Evolutionary conservation across 2,329 filamentous ascomycete species (phyloP).

Genomic region (Diaporthe sp.): DNA sequence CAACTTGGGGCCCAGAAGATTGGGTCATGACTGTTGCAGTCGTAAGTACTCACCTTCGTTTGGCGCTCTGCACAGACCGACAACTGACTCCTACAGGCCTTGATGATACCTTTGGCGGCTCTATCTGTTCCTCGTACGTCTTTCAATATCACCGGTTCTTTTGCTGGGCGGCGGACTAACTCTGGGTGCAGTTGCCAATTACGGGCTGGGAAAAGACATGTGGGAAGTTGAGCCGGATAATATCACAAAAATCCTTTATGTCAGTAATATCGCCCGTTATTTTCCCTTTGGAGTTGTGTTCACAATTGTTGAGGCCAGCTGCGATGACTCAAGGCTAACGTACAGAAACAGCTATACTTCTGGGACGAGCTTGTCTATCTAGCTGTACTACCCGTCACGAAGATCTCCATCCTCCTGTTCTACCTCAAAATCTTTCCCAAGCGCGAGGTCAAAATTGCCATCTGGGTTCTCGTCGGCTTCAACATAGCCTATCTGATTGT

Average conservation of each 20-base stretch:
- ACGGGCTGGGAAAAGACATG: conserved; percentile 59
- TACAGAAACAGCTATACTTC: conserved; percentile 46
- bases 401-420: conserved; percentile 54
- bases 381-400: conserved; percentile 48
- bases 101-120: conserved; percentile 45
- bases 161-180: neutral
- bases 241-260: conserved; percentile 57
- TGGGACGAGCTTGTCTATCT: conserved; percentile 50
- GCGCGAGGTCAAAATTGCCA: conserved; percentile 44
- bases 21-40: conserved; percentile 48
- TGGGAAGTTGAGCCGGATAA: conserved; percentile 59
- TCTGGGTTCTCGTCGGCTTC: conserved; percentile 48
- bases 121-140: conserved; percentile 48
- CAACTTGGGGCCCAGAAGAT: conserved; percentile 50
- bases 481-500: conserved; percentile 47
- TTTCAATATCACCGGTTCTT: neutral
- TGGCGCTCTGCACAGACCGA: neutral
- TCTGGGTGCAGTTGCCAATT: conserved; percentile 49
- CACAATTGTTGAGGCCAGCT: neutral
- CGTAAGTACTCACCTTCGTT: conserved; percentile 40
- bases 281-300: neutral
- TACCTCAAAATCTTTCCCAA: conserved; percentile 53
- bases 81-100: conserved; percentile 1
- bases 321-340: neutral
- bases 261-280: conserved; percentile 33